Percentiles rank a stretch among this genome's conserved stretches.
phyloP scores from a whole-genome alignment of 139 green algal genomes.

The Spirogloea muscicola region DNA sequence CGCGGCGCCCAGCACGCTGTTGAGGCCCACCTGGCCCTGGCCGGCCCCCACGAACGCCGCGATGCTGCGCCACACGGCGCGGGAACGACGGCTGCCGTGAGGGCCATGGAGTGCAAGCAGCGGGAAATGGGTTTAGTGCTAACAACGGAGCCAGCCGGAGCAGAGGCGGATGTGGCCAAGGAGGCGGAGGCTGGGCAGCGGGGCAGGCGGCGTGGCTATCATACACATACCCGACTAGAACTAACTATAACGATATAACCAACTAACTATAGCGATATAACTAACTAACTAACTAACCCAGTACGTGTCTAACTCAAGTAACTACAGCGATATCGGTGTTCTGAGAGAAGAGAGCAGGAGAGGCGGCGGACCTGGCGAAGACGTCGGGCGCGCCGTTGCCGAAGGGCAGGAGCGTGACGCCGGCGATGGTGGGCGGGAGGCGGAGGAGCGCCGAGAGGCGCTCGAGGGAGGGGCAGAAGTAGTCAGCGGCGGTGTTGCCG shows the following conservation, averaged over 20 bases:
- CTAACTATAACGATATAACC: too few relatives aligned
- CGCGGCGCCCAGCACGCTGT: slow-evolving; percentile 31
- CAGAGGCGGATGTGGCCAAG: too few relatives aligned
- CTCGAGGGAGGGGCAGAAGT: slow-evolving; percentile 50
- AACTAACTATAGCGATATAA: too few relatives aligned
- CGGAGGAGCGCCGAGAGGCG: slow-evolving; percentile 37
- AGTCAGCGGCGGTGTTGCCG: slow-evolving; percentile 52
- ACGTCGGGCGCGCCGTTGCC: slow-evolving; percentile 53
- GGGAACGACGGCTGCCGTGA: too few relatives aligned
- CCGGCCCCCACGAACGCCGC: slow-evolving; percentile 11
- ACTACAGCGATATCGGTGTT: neutral
- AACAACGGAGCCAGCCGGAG: too few relatives aligned
- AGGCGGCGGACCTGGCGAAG: slow-evolving; percentile 26
- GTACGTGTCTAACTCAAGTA: too few relatives aligned
- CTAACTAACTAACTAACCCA: too few relatives aligned
- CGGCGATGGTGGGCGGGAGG: slow-evolving; percentile 37
- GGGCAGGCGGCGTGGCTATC: too few relatives aligned
- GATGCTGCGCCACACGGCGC: slow-evolving; percentile 15
- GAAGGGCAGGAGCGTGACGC: slow-evolving; percentile 49
- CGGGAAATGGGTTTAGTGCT: too few relatives aligned
- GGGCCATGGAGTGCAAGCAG: too few relatives aligned
- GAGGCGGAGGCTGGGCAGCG: too few relatives aligned
- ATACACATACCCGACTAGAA: too few relatives aligned
- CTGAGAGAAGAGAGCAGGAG: neutral
- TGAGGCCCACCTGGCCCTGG: slow-evolving; percentile 14